Evolutionary conservation across 2,329 filamentous ascomycete species (phyloP).

Genomic region (Thielaviopsis cerberus): DNA sequence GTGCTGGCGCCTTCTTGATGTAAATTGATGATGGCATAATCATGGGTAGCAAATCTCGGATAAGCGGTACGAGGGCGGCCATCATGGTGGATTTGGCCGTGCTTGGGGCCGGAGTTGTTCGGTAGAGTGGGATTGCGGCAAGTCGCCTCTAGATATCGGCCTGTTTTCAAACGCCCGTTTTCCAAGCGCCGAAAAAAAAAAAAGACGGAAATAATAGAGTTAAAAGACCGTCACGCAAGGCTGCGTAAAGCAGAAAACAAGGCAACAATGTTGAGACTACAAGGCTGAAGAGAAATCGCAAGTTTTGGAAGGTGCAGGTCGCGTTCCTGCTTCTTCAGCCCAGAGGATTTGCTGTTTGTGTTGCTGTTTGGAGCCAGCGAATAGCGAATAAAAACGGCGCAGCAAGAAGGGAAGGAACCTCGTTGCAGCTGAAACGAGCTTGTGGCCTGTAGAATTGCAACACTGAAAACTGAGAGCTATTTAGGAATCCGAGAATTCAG

Average conservation of each 20-base stretch:
- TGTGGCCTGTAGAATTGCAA: not conserved
- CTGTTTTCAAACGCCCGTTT: not conserved
- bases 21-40: constrained; percentile 39
- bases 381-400: not conserved
- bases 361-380: not conserved
- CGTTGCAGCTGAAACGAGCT: not conserved
- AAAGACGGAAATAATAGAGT: not conserved
- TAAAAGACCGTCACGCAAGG: not conserved
- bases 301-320: no score
- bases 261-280: not conserved
- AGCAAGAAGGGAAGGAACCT: not conserved
- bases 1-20: constrained; percentile 24
- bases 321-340: no score
- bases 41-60: constrained; percentile 41
- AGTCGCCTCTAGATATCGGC: not conserved
- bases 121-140: not conserved
- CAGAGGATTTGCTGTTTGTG: not conserved
- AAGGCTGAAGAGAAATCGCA: not conserved
- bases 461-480: not conserved
- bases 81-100: constrained; percentile 19
- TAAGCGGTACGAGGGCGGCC: constrained; percentile 34
- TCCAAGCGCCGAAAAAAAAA: not conserved
- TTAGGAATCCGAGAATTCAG: no score
- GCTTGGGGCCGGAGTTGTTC: not conserved
- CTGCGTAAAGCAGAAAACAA: not conserved